Evolutionary conservation across 2,329 filamentous ascomycete genomes (phyloP), one percentile per base, ranked within the genome.

Genomic region (Colletotrichum tofieldiae): DNA sequence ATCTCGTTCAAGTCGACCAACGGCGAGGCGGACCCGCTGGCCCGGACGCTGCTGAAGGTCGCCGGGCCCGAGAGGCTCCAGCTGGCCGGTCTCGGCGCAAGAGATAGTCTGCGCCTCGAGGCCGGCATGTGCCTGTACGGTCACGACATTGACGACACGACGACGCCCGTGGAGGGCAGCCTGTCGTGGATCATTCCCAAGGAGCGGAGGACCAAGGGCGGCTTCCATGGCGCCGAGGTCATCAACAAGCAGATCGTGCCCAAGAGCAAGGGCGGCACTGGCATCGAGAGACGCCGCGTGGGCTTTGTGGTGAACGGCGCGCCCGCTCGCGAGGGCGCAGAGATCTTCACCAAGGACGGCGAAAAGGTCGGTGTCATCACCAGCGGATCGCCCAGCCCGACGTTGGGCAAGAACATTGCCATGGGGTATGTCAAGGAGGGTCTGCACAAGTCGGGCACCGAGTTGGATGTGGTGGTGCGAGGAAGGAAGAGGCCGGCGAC

Each of bases 121-220:
- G 96, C 96, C 0, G 96, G 96, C 73, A 97, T 99, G 96, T 99
- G 96, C 83, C 89, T 99, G n/a, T 99, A 99, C 84, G 96, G 96
- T n/a, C 94, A 98, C 84, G 96, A 99, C 82, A 89, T 99, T 47
- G 92, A 97, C 81, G 96, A 98, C 80, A 82, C 82, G n/a, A 90
- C 87, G 23, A 90, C 89, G 20, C 89, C 89, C 20, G 87, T 88
- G 74, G 89, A 91, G 82, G 89, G 83, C 41, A 85, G 82, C 18
- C 85, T 91, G 41, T 79, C 81, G 75, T 99, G 96, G 96, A 90
- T 98, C 78, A 92, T 99, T 72, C 92, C 93, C 75, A 95, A 94
- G 79, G 90, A 92, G 67, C 91, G 96, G 23, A 92, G 88, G 29
- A 84, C 83, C 49, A 79, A 84, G 5, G 92, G 92, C 16, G 91